These are phyloP conservation scores for Mycena filopes DNA, from an alignment of 768 basidiomycete species.

Conservation along the genomic window DNA sequence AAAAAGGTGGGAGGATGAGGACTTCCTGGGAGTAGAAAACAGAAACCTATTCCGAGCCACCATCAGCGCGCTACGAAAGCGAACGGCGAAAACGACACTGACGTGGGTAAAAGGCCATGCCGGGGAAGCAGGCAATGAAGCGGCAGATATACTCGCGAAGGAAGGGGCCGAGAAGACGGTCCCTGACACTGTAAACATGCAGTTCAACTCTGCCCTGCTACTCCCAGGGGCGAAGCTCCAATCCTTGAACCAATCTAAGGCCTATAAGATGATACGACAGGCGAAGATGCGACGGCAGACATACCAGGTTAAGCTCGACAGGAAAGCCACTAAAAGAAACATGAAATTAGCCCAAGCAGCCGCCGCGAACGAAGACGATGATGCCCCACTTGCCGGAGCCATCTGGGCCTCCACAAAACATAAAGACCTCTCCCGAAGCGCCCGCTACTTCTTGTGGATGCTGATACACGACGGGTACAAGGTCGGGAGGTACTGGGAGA, in stretches of 20 bases:
- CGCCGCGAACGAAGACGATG: no score
- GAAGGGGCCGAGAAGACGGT: neutral
- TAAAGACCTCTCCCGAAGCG: no score
- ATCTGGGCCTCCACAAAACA: no score
- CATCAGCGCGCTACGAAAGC: neutral
- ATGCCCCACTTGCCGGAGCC: no score
- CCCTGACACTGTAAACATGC: neutral
- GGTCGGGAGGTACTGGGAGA: no score
- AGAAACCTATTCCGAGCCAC: neutral
- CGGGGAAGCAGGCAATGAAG: slow-evolving; percentile 6
- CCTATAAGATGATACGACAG: neutral
- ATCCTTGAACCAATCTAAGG: neutral
- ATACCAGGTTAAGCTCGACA: no score
- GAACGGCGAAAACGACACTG: neutral
- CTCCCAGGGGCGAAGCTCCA: neutral
- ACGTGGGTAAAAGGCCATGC: slow-evolving; percentile 17
- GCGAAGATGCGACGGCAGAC: neutral
- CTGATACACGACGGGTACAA: no score
- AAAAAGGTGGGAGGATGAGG: slow-evolving; percentile 1
- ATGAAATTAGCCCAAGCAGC: no score
- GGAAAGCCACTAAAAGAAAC: no score
- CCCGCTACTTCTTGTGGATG: no score
- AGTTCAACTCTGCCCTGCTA: neutral
- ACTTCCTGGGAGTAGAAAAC: neutral
- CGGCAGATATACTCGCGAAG: slow-evolving; percentile 6